Evolutionary conservation across 441 rosid genomes (phyloP), one percentile per base, ranked within the genome.

Genomic region (Gossypium trilobum): DNA sequence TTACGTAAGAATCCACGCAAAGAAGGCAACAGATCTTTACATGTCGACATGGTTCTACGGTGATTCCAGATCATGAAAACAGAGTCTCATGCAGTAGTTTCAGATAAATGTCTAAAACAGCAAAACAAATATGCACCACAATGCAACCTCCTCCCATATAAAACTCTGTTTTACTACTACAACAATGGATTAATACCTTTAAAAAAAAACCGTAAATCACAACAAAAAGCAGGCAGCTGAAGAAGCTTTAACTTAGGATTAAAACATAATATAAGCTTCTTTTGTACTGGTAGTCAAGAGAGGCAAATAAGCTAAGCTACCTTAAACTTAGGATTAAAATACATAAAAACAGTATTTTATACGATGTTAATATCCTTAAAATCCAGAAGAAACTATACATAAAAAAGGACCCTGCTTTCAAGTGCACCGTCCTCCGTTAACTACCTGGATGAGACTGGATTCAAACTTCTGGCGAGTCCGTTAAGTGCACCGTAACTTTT

Each of bases 381-480:
- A 69, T 36, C 44, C 44, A 36, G 44, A 57, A 20, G 36, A 70
- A 56, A 42, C 63, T 46, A 57, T 56, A 56, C 74, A 39, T 22
- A 39, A 70, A 11, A 5, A 56, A 22, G 16, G 62, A 57, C 56
- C 23, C 36, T 46, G 19, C 14, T 11, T 42, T 22, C 44, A 2
- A 25, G 25, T 56, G 31, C 61, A 20, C 31, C 23, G 13, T 44
- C 52, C 55, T 42, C 36, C 25, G 42, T 7, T 16, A 66, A 48
- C 77, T 77, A 85, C 78, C 84, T 75, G 70, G 85, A 85, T 0
- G 87, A 81, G 17, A 82, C 86, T 10, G 87, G 86, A 58, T 82
- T 82, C 52, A 85, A 80, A 10, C 80, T 70, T 59, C 81, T 77
- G 29, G 87, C 86, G 7, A 85, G 81, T 29, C 87, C 87, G 62